Conservation (phyloP, 768 basidiomycete genomes). For the Paxillus ammoniavirescens region DNA sequence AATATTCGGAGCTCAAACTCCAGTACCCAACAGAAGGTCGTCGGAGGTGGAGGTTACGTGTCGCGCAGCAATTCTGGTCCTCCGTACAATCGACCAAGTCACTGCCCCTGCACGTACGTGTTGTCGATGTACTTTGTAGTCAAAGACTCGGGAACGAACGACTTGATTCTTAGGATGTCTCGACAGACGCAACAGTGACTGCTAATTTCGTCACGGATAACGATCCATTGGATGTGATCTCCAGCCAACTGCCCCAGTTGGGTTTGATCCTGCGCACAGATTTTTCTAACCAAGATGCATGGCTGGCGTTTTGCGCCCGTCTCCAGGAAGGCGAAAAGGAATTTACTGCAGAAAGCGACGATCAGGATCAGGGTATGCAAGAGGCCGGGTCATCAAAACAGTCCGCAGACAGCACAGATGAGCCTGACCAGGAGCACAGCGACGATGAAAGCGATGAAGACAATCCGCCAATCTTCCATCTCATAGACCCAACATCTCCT, state of each 20-base stretch:
- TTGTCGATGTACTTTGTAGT: background rate
- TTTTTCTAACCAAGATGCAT: conserved; percentile 64
- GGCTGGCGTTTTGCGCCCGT: conserved; percentile 51
- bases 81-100: conserved; percentile 24
- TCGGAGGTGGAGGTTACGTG: conserved; percentile 52
- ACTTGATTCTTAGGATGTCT: conserved; percentile 13
- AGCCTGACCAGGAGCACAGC: conserved; percentile 6
- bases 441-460: conserved; percentile 32
- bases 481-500: conserved; percentile 46
- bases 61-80: conserved; percentile 50
- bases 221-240: conserved; percentile 53
- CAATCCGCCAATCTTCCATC: conserved; percentile 47
- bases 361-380: conserved; percentile 23
- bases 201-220: conserved; percentile 37
- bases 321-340: conserved; percentile 61
- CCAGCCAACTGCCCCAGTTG: conserved; percentile 46
- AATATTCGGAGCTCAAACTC: conserved; percentile 45
- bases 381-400: conserved; percentile 22
- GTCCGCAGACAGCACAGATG: conserved; percentile 18
- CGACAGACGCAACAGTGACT: conserved; percentile 12
- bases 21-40: conserved; percentile 53
- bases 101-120: conserved; percentile 9
- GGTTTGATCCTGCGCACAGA: conserved; percentile 75
- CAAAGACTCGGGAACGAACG: background rate
- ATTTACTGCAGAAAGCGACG: conserved; percentile 32